Evolutionary conservation across 805 yeast genomes (phyloP), one percentile per base, ranked within the genome.

Genomic region (Clavispora santaluciae): DNA sequence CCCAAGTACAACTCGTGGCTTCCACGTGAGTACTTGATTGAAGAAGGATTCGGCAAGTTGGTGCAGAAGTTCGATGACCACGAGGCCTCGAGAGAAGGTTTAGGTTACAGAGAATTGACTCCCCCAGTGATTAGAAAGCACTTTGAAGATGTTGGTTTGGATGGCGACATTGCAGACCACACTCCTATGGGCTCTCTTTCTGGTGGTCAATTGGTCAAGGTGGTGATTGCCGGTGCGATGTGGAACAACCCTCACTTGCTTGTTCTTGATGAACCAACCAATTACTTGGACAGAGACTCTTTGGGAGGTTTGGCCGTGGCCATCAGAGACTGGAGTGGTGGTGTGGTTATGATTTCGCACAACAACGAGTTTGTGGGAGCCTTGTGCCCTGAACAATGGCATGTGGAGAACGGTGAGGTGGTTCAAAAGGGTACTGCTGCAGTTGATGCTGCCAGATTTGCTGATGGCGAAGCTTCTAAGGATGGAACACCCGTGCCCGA

Each of bases 211-310:
- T 77, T 91, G 62, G 99, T 91, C 46, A 91, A 91, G 68, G 98
- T 91, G 49, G 99, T 91, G 45, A 91, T 91, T 71, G 98, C 98
- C 11, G 99, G 98, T 68, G 97, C 98, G 50, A 91, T 91, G 93
- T 91, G 99, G 99, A 91, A 93, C 70, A 93, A 91, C 62, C 99
- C 99, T 15, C 99, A 91, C 66, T 78, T 91, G 65, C 77, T 91
- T 49, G 99, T 91, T 33, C 76, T 91, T 46, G 99, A 91, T 68
- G 99, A 91, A 78, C 99, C 99, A 63, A 91, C 98, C 58, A 91
- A 91, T 72, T 91, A 93, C 74, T 75, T 91, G 69, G 99, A 91
- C 68, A 84, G 99, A 75, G 99, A 91, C 64, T 90, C 98, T 20
- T 75, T 91, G 48, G 99, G 98, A 65, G 99, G 97, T 36, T 76